Evolutionary conservation across 106 monocot species (phyloP).

Genomic region (Apostasia ramifera): DNA sequence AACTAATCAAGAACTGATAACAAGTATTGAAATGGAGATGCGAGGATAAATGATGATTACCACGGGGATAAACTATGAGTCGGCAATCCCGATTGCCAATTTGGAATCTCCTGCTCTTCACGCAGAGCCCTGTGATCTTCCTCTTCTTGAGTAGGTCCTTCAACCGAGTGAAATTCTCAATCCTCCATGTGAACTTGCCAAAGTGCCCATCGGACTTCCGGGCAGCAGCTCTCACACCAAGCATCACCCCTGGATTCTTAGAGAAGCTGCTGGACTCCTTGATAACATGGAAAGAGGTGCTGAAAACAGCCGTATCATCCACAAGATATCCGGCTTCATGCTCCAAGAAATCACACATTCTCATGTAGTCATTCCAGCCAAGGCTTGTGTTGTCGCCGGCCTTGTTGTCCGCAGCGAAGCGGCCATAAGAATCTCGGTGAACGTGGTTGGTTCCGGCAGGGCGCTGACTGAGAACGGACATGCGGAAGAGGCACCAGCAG

Average conservation of each 20-base stretch:
- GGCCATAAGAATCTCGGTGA: constrained; percentile 83
- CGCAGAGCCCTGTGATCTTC: constrained; percentile 89
- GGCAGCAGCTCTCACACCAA: constrained; percentile 33
- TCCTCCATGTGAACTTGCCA: constrained; percentile 94
- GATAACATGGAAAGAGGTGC: constrained; percentile 82
- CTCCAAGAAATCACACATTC: constrained; percentile 64
- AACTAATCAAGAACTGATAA: too few relatives aligned
- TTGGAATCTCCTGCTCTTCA: constrained; percentile 93
- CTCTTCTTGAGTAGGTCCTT: constrained; percentile 96
- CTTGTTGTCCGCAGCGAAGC: constrained; percentile 81
- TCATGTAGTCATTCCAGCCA: constrained; percentile 92
- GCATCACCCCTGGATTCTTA: constrained; percentile 26
- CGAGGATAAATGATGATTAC: constrained; percentile 24
- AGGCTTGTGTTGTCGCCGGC: constrained; percentile 80
- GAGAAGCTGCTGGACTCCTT: constrained; percentile 71
- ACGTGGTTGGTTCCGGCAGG: constrained; percentile 45
- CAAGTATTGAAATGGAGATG: constrained; percentile 2
- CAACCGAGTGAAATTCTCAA: constrained; percentile 84
- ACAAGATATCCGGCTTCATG: constrained; percentile 56
- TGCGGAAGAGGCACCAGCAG: constrained; percentile 93
- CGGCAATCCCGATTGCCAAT: constrained; percentile 93
- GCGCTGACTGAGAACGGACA: constrained; percentile 75
- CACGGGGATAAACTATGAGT: constrained; percentile 93
- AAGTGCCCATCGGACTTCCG: constrained; percentile 84
- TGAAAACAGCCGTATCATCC: constrained; percentile 67